Percentiles rank a stretch among this genome's conserved stretches.
Evolutionary conservation across 2,329 filamentous ascomycete genomes (phyloP).

Genomic region (Byssochlamys sp.): DNA sequence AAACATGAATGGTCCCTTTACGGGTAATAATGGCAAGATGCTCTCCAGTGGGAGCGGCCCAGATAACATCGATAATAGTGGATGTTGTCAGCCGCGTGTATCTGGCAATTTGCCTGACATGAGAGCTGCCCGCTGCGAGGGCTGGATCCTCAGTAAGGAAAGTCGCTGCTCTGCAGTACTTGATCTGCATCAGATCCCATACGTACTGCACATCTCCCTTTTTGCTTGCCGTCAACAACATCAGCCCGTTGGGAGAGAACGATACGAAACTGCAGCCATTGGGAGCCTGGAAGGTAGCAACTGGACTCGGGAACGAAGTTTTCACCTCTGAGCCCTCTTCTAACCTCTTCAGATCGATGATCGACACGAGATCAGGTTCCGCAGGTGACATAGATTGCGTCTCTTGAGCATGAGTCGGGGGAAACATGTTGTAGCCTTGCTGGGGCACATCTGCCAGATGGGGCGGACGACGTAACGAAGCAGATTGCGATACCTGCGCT

Average conservation of each 20-base stretch:
- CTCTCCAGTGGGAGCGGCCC: constrained; percentile 73
- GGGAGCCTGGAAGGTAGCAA: constrained; percentile 39
- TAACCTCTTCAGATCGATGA: constrained; percentile 37
- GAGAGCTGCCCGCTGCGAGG: constrained; percentile 16
- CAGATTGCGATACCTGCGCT: constrained; percentile 16
- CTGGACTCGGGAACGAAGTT: constrained; percentile 23
- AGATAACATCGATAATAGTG: constrained; percentile 79
- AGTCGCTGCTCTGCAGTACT: constrained; percentile 30
- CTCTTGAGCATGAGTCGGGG: constrained; percentile 38
- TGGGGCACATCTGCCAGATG: constrained; percentile 20
- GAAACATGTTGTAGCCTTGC: constrained; percentile 30
- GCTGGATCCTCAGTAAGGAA: constrained; percentile 28
- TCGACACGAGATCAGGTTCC: constrained; percentile 38
- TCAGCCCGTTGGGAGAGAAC: constrained; percentile 38
- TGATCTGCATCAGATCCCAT: constrained; percentile 42
- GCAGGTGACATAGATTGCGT: constrained; percentile 23
- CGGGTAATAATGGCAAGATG: constrained; percentile 83
- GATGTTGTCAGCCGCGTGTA: constrained; percentile 88
- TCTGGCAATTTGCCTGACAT: constrained; percentile 72
- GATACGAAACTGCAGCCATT: constrained; percentile 43
- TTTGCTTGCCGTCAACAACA: constrained; percentile 38
- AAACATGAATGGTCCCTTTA: constrained; percentile 86
- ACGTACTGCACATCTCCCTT: constrained; percentile 43
- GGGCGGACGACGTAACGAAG: constrained; percentile 20
- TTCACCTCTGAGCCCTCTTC: constrained; percentile 31